A percentile compares a stretch with the other conserved stretches of the same genome.
Conservation (phyloP, 176 grass and related monocot species). For the Eremochloa ophiuroides region DNA sequence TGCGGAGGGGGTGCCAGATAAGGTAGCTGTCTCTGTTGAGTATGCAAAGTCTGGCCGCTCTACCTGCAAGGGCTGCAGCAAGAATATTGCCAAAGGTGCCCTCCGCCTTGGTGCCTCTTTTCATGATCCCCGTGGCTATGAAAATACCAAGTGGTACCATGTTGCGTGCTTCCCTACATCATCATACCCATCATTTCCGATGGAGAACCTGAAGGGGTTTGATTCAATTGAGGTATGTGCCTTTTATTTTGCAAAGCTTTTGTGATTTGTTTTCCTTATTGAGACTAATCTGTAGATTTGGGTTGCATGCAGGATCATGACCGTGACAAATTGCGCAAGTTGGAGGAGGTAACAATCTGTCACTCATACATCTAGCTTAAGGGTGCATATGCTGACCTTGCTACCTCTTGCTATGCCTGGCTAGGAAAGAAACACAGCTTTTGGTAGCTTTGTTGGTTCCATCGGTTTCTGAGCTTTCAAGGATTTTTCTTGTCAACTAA, state of each 20-base stretch:
- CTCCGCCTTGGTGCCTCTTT: constrained; percentile 43
- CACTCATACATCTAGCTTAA: constrained; percentile 10
- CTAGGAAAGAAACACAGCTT: too few relatives aligned
- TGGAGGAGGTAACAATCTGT: constrained; percentile 20
- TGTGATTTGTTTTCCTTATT: neutral
- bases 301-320: constrained; percentile 3
- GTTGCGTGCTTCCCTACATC: constrained; percentile 50
- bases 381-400: too few relatives aligned
- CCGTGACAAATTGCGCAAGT: constrained; percentile 6
- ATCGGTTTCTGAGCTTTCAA: too few relatives aligned
- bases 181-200: constrained; percentile 1
- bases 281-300: constrained; percentile 5
- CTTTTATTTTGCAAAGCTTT: neutral
- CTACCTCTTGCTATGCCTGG: too few relatives aligned
- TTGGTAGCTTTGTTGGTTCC: too few relatives aligned
- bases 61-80: constrained; percentile 25
- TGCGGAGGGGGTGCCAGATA: constrained; percentile 36
- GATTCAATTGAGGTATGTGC: constrained; percentile 44
- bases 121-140: constrained; percentile 50
- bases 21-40: constrained; percentile 23
- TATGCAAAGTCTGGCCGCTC: constrained; percentile 51
- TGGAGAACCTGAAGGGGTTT: constrained; percentile 57
- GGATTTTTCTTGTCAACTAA: too few relatives aligned
- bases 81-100: constrained; percentile 25
- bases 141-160: constrained; percentile 64